phyloP scores from a whole-genome alignment of 2,329 filamentous ascomycete species.

The Diaporthe sp. region DNA sequence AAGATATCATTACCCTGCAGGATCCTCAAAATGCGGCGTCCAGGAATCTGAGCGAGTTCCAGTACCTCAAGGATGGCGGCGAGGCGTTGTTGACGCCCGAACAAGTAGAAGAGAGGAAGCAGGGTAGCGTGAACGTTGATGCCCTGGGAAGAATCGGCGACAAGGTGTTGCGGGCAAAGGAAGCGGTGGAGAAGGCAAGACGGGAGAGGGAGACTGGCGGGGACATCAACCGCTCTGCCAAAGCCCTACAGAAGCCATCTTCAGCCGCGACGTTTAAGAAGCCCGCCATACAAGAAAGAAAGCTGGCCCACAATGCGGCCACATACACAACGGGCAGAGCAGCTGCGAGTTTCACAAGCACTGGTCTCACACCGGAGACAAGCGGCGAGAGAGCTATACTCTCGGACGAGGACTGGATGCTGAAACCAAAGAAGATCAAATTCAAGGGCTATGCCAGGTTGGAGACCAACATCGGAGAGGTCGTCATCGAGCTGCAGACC shows the following conservation, averaged over 20 bases:
- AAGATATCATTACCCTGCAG: constrained; percentile 96
- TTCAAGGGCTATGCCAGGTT: constrained; percentile 93
- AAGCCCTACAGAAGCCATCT: constrained; percentile 52
- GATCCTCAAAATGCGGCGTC: constrained; percentile 92
- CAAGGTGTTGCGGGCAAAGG: constrained; percentile 92
- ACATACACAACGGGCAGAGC: constrained; percentile 91
- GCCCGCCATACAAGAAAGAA: constrained; percentile 69
- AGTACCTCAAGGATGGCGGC: constrained; percentile 87
- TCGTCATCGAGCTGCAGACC: constrained; percentile 91
- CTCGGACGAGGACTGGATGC: constrained; percentile 96
- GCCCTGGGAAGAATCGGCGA: constrained; percentile 83
- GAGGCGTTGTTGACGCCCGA: constrained; percentile 77
- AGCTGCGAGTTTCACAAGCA: constrained; percentile 95
- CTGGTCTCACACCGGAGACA: constrained; percentile 92
- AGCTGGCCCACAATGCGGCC: constrained; percentile 85
- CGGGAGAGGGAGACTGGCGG: constrained; percentile 76
- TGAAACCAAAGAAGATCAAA: constrained; percentile 90
- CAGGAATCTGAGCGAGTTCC: constrained; percentile 88
- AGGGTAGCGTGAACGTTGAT: constrained; percentile 80
- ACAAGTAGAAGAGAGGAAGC: constrained; percentile 76
- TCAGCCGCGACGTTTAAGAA: constrained; percentile 51
- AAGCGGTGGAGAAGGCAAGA: constrained; percentile 92
- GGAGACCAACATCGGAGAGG: constrained; percentile 84
- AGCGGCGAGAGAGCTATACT: constrained; percentile 88
- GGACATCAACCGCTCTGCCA: constrained; percentile 68